Percentiles rank a stretch among this genome's conserved stretches.
These are phyloP conservation scores for Geum urbanum DNA, from an alignment of 306 rosid genomes.

Conservation along the genomic window DNA sequence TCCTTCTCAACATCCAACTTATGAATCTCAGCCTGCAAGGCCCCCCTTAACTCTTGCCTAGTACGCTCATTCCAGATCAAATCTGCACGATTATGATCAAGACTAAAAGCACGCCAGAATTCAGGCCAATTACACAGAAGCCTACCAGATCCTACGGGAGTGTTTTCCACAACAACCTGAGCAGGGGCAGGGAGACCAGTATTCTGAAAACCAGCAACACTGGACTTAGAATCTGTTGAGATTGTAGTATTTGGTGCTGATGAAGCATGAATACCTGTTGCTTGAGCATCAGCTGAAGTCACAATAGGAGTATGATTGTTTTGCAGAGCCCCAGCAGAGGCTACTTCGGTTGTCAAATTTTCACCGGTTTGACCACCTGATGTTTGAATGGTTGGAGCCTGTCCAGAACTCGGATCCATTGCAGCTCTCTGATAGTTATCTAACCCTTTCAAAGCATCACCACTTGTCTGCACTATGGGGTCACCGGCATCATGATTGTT, in stretches of 20 bases:
- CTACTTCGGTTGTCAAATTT: slow-evolving; percentile 37
- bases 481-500: slow-evolving; percentile 66
- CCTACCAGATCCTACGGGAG: slow-evolving; percentile 98
- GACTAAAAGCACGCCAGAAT: slow-evolving; percentile 97
- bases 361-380: slow-evolving; percentile 50
- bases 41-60: slow-evolving; percentile 93
- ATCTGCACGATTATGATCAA: slow-evolving; percentile 99
- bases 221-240: slow-evolving; percentile 52
- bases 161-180: slow-evolving; percentile 95
- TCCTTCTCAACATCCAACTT: slow-evolving; percentile 95
- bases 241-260: slow-evolving; percentile 42
- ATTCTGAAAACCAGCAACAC: slow-evolving; percentile 45
- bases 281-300: slow-evolving; percentile 43
- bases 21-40: slow-evolving; percentile 96
- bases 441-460: slow-evolving; percentile 37
- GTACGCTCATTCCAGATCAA: slow-evolving; percentile 99
- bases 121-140: slow-evolving; percentile 94
- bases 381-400: slow-evolving; percentile 52
- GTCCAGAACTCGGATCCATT: slow-evolving; percentile 50
- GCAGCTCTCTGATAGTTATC: slow-evolving; percentile 45
- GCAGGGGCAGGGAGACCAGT: slow-evolving; percentile 95
- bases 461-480: slow-evolving; percentile 48
- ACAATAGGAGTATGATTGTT: slow-evolving; percentile 41
- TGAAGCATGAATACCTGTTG: slow-evolving; percentile 40
- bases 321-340: slow-evolving; percentile 42